Percentiles rank a stretch among this genome's conserved stretches.
These are phyloP conservation scores for Sicyos edulis DNA, from an alignment of 306 rosid species.

Conservation along the genomic window DNA sequence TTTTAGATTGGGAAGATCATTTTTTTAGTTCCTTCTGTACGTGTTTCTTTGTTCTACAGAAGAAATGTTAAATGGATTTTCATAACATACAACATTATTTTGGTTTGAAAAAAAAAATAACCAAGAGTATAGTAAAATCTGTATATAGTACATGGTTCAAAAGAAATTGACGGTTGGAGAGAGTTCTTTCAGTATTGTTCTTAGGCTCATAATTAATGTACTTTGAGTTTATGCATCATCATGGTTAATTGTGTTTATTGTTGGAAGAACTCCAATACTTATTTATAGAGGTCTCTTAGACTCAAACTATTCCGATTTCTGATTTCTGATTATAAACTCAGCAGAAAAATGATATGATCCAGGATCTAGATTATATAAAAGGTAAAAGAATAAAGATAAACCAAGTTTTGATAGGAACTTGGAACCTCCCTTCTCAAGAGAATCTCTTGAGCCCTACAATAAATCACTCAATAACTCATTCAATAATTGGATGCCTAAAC, in stretches of 20 bases:
- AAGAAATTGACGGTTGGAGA: background rate
- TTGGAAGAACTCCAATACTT: constrained; percentile 1
- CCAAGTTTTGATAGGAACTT: too few relatives aligned
- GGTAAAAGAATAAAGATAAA: too few relatives aligned
- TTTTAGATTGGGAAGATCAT: background rate
- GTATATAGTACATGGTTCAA: background rate
- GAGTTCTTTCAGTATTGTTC: background rate
- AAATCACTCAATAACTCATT: too few relatives aligned
- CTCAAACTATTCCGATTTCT: background rate
- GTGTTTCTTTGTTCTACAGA: background rate
- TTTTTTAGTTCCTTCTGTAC: too few relatives aligned
- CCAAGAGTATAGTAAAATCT: background rate
- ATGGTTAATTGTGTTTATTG: background rate
- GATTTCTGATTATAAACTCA: background rate
- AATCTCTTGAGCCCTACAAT: too few relatives aligned
- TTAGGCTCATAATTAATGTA: background rate
- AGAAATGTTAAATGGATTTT: too few relatives aligned
- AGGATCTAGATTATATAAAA: too few relatives aligned
- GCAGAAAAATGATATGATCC: background rate
- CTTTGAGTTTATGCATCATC: background rate
- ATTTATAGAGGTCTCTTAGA: background rate
- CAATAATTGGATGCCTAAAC: too few relatives aligned
- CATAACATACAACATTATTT: background rate
- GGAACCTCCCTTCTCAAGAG: too few relatives aligned
- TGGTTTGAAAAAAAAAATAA: background rate